Percentiles rank a stretch among this genome's conserved stretches.
Conservation (phyloP, 164 flowering plant species). For the Vitis cinerea region DNA sequence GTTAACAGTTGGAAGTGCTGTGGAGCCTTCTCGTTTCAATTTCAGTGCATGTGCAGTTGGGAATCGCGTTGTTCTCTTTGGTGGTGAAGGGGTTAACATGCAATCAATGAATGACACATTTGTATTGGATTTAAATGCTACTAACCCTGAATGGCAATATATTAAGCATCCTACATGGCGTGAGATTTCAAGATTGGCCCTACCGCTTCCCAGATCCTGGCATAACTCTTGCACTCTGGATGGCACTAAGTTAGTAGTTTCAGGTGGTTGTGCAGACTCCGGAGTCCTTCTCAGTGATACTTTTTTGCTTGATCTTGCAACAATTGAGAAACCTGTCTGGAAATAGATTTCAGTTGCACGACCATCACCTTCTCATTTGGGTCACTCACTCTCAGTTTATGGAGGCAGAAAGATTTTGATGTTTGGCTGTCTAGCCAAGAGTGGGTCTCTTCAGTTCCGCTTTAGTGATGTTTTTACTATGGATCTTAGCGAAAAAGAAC, state of each 20-base stretch:
- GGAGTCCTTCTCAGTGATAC: constrained; percentile 95
- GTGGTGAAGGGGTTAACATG: constrained; percentile 96
- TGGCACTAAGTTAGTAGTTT: constrained; percentile 86
- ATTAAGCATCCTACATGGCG: constrained; percentile 88
- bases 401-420: constrained; percentile 85
- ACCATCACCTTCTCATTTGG: constrained; percentile 88
- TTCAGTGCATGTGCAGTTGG: constrained; percentile 97
- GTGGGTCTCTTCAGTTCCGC: constrained; percentile 84
- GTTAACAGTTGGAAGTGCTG: constrained; percentile 82
- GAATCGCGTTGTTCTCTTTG: constrained; percentile 82
- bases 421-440: constrained; percentile 95
- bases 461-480: constrained; percentile 90
- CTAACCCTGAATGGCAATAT: constrained; percentile 78
- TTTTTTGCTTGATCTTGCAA: constrained; percentile 67
- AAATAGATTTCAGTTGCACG: constrained; percentile 84
- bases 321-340: constrained; percentile 88
- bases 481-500: constrained; percentile 84
- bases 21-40: constrained; percentile 90
- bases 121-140: constrained; percentile 77
- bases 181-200: constrained; percentile 79
- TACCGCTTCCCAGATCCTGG: constrained; percentile 95
- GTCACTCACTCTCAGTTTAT: constrained; percentile 83
- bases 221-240: constrained; percentile 96
- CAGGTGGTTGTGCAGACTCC: constrained; percentile 95
- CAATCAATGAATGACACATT: constrained; percentile 97